phyloP scores from a whole-genome alignment of 768 basidiomycete species.

The Boletellus emodensis region DNA sequence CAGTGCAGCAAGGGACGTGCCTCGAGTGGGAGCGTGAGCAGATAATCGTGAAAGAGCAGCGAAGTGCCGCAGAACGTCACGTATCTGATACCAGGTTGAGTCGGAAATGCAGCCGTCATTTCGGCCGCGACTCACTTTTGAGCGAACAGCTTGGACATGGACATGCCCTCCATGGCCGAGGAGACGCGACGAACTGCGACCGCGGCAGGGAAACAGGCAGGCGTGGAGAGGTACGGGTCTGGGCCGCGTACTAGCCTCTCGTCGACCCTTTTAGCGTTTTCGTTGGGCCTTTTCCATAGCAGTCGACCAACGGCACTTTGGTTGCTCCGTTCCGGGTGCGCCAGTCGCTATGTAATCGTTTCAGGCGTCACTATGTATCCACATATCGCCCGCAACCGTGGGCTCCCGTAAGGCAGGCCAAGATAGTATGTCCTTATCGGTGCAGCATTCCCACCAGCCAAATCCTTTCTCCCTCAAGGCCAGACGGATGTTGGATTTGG shows the following conservation, averaged over 20 bases:
- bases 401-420: background rate
- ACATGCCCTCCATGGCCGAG: no score
- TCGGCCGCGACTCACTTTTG: background rate
- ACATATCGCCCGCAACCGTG: no score
- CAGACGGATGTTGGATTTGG: no score
- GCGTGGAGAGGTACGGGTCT: no score
- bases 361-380: background rate
- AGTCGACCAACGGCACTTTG: background rate
- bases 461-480: background rate
- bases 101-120: background rate
- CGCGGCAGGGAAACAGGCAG: background rate
- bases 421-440: background rate
- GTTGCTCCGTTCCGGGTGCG: background rate
- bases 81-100: background rate
- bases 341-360: background rate
- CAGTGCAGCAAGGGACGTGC: background rate
- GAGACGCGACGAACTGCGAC: background rate
- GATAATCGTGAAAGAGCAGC: conserved; percentile 9
- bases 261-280: background rate
- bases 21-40: conserved; percentile 10
- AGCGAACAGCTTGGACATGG: background rate
- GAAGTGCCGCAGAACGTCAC: background rate
- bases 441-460: background rate
- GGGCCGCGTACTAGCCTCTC: no score
- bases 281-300: background rate